These are phyloP conservation scores for Phlyctochytrium arcticum DNA, from an alignment of 192 early-diverging fungal genomes.

Conservation along the genomic window DNA sequence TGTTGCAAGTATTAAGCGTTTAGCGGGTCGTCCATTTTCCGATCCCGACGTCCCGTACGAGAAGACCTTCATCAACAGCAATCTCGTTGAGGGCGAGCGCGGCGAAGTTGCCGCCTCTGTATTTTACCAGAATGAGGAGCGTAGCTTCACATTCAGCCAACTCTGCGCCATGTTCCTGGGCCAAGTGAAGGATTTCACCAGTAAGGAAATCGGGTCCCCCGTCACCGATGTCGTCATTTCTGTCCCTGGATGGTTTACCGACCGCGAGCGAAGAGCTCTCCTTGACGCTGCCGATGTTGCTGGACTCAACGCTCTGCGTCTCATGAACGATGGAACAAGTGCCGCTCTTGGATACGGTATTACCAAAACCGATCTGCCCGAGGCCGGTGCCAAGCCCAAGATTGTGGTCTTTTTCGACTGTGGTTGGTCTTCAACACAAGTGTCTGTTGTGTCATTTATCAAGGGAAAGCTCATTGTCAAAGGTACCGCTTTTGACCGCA, in stretches of 20 bases:
- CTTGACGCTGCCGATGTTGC: conserved; percentile 82
- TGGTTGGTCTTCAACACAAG: conserved; percentile 84
- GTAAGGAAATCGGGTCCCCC: conserved; percentile 73
- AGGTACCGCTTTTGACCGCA: conserved; percentile 86
- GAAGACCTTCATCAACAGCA: conserved; percentile 76
- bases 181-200: conserved; percentile 87
- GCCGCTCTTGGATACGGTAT: conserved; percentile 96
- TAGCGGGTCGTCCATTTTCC: conserved; percentile 77
- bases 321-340: conserved; percentile 92
- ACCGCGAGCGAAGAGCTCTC: conserved; percentile 85
- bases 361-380: conserved; percentile 92
- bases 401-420: conserved; percentile 93
- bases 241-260: conserved; percentile 92
- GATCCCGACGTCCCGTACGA: conserved; percentile 86
- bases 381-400: conserved; percentile 71
- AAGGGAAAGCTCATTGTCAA: conserved; percentile 95
- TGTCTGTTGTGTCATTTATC: conserved; percentile 84
- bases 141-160: conserved; percentile 82
- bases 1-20: conserved; percentile 82
- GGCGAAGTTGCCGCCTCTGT: conserved; percentile 77
- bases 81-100: conserved; percentile 75
- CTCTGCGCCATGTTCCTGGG: conserved; percentile 90
- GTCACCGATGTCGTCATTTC: conserved; percentile 93
- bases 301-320: conserved; percentile 82
- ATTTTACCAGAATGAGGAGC: conserved; percentile 71